These are phyloP conservation scores for Kwoniella shandongensis DNA, from an alignment of 768 basidiomycete genomes.

Conservation along the genomic window DNA sequence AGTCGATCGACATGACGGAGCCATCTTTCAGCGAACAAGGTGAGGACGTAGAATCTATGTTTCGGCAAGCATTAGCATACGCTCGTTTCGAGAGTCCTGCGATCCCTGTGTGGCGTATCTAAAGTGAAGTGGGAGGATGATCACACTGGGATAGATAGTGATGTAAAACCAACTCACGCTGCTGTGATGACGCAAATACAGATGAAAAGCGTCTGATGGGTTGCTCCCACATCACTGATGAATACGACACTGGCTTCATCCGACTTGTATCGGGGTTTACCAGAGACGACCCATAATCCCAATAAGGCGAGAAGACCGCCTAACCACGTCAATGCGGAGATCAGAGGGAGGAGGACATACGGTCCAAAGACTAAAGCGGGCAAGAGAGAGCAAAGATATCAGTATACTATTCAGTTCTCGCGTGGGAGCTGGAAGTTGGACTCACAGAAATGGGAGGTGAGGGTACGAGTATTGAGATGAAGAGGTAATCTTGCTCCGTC, in stretches of 20 bases:
- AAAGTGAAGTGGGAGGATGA: no score
- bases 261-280: slow-evolving; percentile 48
- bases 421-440: neutral
- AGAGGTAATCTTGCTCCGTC: slow-evolving; percentile 30
- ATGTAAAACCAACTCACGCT: slow-evolving; percentile 30
- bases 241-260: slow-evolving; percentile 51
- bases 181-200: slow-evolving; percentile 28
- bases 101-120: no score
- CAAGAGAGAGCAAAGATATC: neutral
- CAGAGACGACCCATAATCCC: slow-evolving; percentile 42
- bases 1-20: slow-evolving; percentile 55
- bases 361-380: slow-evolving; percentile 45
- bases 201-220: slow-evolving; percentile 44
- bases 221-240: slow-evolving; percentile 53
- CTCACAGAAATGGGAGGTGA: slow-evolving; percentile 45
- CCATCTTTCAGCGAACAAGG: slow-evolving; percentile 54
- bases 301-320: slow-evolving; percentile 49
- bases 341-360: slow-evolving; percentile 46
- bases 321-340: slow-evolving; percentile 46
- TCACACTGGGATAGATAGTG: no score
- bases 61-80: neutral
- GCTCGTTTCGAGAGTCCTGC: no score
- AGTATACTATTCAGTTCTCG: no score
- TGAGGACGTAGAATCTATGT: slow-evolving; percentile 51
- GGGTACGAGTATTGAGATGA: slow-evolving; percentile 41